These are phyloP conservation scores for Nadsonia commutata DNA, from an alignment of 1,139 yeast species.

Conservation along the genomic window DNA sequence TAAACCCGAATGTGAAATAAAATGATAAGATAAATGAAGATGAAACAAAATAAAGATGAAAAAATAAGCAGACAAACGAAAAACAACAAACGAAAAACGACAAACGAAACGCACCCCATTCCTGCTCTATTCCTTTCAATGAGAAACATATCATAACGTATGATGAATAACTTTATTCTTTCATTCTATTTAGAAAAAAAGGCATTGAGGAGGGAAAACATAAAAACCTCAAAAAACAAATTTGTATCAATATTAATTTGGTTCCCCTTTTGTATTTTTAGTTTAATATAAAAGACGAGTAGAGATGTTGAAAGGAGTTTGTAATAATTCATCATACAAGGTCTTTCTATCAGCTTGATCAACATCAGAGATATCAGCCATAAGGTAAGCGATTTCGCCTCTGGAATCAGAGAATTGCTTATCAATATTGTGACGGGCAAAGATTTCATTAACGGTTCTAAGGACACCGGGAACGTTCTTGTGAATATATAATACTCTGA, in stretches of 20 bases:
- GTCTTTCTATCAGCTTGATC: conserved; percentile 67
- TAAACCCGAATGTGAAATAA: background rate
- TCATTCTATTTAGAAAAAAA: background rate
- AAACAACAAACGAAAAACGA: background rate
- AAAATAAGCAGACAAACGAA: background rate
- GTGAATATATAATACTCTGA: conserved; percentile 90
- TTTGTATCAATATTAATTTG: background rate
- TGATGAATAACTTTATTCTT: background rate
- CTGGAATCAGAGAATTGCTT: conserved; percentile 94
- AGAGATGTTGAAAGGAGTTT: conserved; percentile 81
- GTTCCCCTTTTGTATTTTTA: background rate
- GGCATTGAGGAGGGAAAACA: background rate
- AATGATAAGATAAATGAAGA: background rate
- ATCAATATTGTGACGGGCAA: conserved; percentile 90
- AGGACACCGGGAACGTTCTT: conserved; percentile 98
- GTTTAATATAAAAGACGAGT: conserved; percentile 73
- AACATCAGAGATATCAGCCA: conserved; percentile 94
- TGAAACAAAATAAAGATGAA: background rate
- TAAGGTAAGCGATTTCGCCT: conserved; percentile 91
- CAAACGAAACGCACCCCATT: background rate
- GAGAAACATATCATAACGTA: too few relatives aligned
- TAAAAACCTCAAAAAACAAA: background rate
- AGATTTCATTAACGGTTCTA: conserved; percentile 90
- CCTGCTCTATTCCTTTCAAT: too few relatives aligned
- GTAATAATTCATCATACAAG: conserved; percentile 73